Evolutionary conservation across 805 yeast species (phyloP).

Genomic region (Zygoascus tannicola): DNA sequence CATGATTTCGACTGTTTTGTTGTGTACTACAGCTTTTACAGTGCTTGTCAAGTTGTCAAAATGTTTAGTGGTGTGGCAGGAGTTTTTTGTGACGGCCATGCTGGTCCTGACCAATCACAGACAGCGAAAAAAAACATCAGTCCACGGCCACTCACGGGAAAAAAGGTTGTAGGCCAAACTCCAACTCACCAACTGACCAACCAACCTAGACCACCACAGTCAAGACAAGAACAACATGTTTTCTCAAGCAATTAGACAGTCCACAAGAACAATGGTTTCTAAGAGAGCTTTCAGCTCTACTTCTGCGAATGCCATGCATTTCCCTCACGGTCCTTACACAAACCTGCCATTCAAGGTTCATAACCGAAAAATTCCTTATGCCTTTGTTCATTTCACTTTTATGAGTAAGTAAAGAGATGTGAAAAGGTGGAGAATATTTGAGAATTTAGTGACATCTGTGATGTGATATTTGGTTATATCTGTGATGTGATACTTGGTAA

Average conservation of each 20-base stretch:
- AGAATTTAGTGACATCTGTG: too few species aligned
- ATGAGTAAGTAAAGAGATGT: slow-evolving; percentile 36
- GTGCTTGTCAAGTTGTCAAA: neutral
- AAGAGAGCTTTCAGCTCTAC: slow-evolving; percentile 27
- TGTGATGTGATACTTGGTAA: neutral
- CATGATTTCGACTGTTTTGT: slow-evolving; percentile 10
- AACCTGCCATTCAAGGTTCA: slow-evolving; percentile 93
- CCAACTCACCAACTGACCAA: too few species aligned
- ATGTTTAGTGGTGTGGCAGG: neutral
- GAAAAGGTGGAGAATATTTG: too few species aligned
- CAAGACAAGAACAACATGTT: neutral
- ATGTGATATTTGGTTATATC: slow-evolving; percentile 10
- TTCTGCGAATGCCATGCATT: slow-evolving; percentile 38
- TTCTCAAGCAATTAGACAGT: slow-evolving; percentile 3
- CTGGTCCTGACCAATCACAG: neutral
- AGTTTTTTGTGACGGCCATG: too few species aligned
- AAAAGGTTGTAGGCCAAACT: too few species aligned
- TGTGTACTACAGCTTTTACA: neutral
- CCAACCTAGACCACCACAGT: slow-evolving; percentile 1
- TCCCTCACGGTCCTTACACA: slow-evolving; percentile 76
- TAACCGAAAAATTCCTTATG: slow-evolving; percentile 85
- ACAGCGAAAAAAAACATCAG: slow-evolving; percentile 1
- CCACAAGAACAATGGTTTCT: slow-evolving; percentile 13
- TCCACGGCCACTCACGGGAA: too few species aligned
- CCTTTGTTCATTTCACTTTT: slow-evolving; percentile 71